These are phyloP conservation scores for Rosellinia necatrix DNA, from an alignment of 2,329 filamentous ascomycete genomes.

Conservation along the genomic window DNA sequence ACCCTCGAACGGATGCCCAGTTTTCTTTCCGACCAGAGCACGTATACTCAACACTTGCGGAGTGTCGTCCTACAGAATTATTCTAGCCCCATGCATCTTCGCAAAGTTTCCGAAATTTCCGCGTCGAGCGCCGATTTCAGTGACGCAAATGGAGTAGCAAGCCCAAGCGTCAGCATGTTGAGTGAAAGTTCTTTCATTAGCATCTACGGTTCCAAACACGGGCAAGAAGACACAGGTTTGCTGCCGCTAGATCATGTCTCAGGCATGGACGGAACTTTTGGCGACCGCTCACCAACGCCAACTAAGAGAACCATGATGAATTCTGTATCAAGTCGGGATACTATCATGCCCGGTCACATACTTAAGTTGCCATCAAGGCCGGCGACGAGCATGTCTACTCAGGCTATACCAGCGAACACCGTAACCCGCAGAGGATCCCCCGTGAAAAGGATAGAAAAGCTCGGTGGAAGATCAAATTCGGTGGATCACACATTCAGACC, in stretches of 20 bases:
- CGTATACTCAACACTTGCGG: slow-evolving; percentile 64
- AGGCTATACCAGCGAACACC: slow-evolving; percentile 53
- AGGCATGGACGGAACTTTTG: slow-evolving; percentile 33
- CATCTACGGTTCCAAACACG: slow-evolving; percentile 56
- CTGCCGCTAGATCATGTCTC: slow-evolving; percentile 26
- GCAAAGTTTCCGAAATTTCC: slow-evolving; percentile 49
- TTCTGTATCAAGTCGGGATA: slow-evolving; percentile 30
- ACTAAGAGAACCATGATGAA: slow-evolving; percentile 23
- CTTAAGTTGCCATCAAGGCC: slow-evolving; percentile 41
- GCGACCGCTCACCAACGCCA: slow-evolving; percentile 30
- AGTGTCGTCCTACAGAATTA: slow-evolving; percentile 60
- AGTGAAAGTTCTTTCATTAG: slow-evolving; percentile 72
- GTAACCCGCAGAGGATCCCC: slow-evolving; percentile 53
- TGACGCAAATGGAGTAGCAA: slow-evolving; percentile 50
- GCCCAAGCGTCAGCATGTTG: slow-evolving; percentile 66
- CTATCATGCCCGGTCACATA: slow-evolving; percentile 31
- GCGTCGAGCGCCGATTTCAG: slow-evolving; percentile 43
- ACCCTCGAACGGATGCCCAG: slow-evolving; percentile 64
- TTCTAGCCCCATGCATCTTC: slow-evolving; percentile 56
- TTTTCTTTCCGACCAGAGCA: slow-evolving; percentile 64
- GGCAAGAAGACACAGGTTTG: slow-evolving; percentile 22
- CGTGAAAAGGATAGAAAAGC: slow-evolving; percentile 54
- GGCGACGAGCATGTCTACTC: slow-evolving; percentile 39
- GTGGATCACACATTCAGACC: slow-evolving; percentile 40
- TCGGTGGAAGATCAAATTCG: slow-evolving; percentile 41